Percentiles rank a stretch among this genome's conserved stretches.
These are phyloP conservation scores for Eutrema salsugineum DNA, from an alignment of 441 rosid species.

Conservation along the genomic window DNA sequence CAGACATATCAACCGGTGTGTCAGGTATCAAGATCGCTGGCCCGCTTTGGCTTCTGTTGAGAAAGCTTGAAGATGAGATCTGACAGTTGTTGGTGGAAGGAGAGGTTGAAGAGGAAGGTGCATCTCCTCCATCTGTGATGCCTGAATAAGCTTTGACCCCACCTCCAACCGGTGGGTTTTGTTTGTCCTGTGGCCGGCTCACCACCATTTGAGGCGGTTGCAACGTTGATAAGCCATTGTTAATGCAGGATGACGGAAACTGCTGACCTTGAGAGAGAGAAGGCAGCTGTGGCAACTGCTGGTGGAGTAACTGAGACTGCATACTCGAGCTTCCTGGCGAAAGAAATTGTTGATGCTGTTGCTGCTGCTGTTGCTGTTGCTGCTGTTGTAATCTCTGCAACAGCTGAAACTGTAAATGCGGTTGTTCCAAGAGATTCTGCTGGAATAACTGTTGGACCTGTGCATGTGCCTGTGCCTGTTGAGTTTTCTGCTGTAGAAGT, in stretches of 20 bases:
- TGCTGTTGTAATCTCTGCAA: conserved; percentile 61
- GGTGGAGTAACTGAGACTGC: conserved; percentile 52
- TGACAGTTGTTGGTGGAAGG: conserved; percentile 91
- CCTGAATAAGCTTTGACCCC: conserved; percentile 61
- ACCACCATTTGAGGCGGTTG: conserved; percentile 51
- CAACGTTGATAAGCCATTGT: conserved; percentile 48
- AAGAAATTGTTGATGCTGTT: conserved; percentile 56
- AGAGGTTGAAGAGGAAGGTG: conserved; percentile 93
- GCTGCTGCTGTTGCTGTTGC: conserved; percentile 55
- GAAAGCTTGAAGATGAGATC: conserved; percentile 58
- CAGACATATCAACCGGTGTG: conserved; percentile 48
- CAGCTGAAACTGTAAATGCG: conserved; percentile 75
- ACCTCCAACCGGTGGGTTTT: conserved; percentile 39
- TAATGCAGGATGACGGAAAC: conserved; percentile 49
- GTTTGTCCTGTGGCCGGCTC: conserved; percentile 52
- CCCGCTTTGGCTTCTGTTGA: conserved; percentile 63
- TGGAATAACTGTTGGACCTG: conserved; percentile 60
- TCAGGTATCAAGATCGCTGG: conserved; percentile 58
- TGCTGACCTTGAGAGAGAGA: conserved; percentile 60
- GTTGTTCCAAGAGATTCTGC: conserved; percentile 71
- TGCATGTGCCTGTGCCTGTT: conserved; percentile 45
- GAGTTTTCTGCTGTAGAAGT: conserved; percentile 60
- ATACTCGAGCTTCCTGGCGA: conserved; percentile 50
- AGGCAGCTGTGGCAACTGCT: conserved; percentile 44
- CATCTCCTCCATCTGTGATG: conserved; percentile 82